Evolutionary conservation across 768 basidiomycete species (phyloP), one percentile per base, ranked within the genome.

Genomic region (Russula ochroleuca): DNA sequence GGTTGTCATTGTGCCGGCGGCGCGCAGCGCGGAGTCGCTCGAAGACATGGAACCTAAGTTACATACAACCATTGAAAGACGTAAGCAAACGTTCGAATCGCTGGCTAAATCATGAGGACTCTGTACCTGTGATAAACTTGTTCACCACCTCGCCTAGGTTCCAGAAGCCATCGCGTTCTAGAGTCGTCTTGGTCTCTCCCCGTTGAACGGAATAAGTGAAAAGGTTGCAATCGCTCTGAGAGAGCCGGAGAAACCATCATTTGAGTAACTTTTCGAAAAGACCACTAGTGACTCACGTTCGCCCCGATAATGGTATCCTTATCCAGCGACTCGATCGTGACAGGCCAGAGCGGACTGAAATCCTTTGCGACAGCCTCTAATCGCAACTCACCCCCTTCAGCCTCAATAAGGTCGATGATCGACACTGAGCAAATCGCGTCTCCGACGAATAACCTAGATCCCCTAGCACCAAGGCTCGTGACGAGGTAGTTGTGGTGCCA

Each of bases 401-500:
- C 76, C 2, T 69, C 64, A 19, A 60, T 47, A 56, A 88, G 72
- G 61, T 80, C 80, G 37, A 95, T 76, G 31, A 92, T 67, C 3
- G 92, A 87, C 19, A 95, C 79, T 0, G 92, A 93, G 71, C 83
- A 85, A 31, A 95, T 81, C 9, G 86, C 85, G 70, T 97, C 94
- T 40, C 90, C 90, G n/a, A 85, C 80, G 19, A 90, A 74, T 28
- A 96, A 72, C 51, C 74, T 76, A 63, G 85, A 74, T 2, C 77
- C 80, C 52, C 79, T 80, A 3, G 83, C 75, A 0, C 81, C 83
- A 23, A 97, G 74, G 60, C 83, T 85, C 5, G 82, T 84, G 33
- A 94, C 84, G 61, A 90, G 65, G 74, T 94, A 94, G 60, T 90
- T 93, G 71, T 92, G 90, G 67, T 88, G 85, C 87, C 92, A 94